These are phyloP conservation scores for Amanita rubescens DNA, from an alignment of 768 basidiomycete species.

Conservation along the genomic window DNA sequence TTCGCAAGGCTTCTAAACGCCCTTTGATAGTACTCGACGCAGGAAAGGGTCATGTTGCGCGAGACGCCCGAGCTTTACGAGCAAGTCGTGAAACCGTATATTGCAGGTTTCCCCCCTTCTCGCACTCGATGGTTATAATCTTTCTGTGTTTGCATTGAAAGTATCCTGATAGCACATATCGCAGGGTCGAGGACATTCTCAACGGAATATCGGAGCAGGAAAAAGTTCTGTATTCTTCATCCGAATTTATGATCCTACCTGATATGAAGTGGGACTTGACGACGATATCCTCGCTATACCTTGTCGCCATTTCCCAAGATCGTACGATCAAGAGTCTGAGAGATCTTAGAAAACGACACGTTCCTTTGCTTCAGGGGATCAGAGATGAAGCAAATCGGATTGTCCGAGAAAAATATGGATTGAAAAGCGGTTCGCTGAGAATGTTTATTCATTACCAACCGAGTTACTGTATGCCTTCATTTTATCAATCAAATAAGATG, in stretches of 20 bases:
- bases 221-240: slow-evolving; percentile 57
- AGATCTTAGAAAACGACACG: slow-evolving; percentile 60
- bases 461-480: slow-evolving; percentile 69
- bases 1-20: neutral
- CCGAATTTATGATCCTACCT: slow-evolving; percentile 74
- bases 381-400: slow-evolving; percentile 43
- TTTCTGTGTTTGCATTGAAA: no score
- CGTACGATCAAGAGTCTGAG: slow-evolving; percentile 61
- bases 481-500: neutral
- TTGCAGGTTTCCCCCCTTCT: slow-evolving; percentile 61
- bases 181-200: slow-evolving; percentile 83
- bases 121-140: slow-evolving; percentile 79
- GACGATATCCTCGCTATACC: slow-evolving; percentile 73
- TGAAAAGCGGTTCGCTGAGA: slow-evolving; percentile 54
- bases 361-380: slow-evolving; percentile 63
- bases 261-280: slow-evolving; percentile 96
- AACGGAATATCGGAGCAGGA: slow-evolving; percentile 67
- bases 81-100: slow-evolving; percentile 69
- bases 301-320: slow-evolving; percentile 69
- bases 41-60: slow-evolving; percentile 61
- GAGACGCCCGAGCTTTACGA: slow-evolving; percentile 82
- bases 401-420: slow-evolving; percentile 58
- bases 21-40: slow-evolving; percentile 63
- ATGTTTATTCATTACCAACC: slow-evolving; percentile 95
- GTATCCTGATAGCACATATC: neutral